Evolutionary conservation across 2,329 filamentous ascomycete species (phyloP), one percentile per base, ranked within the genome.

Genomic region (Diaporthe citri): DNA sequence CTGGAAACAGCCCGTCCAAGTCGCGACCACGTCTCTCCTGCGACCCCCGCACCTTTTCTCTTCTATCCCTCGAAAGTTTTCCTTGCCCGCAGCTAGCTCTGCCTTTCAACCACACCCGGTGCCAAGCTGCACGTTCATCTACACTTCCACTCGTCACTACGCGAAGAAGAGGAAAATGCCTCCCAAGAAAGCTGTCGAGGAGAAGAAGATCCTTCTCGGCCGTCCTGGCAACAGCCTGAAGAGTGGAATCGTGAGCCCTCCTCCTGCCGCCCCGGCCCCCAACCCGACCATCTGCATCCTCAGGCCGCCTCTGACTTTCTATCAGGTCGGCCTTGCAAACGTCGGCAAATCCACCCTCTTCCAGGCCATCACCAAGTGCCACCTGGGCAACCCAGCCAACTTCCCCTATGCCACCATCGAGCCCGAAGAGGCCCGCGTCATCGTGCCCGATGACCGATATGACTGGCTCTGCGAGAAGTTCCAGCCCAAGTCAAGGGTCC

Each of bases 351-450:
- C 97, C 79, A 99, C 97, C 46, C 92, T 99, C 82, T 99, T 99
- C 92, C 97, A 99, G 90, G 95, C 97, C 84, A 98, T 99, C 87
- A 99, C 97, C 84, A 98, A 98, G 90, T 98, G 94, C 86, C 92
- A 92, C 79, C 93, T 99, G 82, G 97, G 97, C 87, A 99, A 98
- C 89, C 97, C 97, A 81, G 97, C 97, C 88, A 99, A 99, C 88
- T 99, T 98, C 85, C 97, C 97, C 73, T 99, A 97, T 89, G 97
- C 97, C 83, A 99, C 97, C 82, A 99, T 99, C 86, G 96, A 99
- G 80, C 97, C 97, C 64, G 97, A 99, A 89, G 97, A 99, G 88
- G 95, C 97, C 78, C 95, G 96, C 81, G 97, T 99, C 86, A 92
- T 99, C 81, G 97, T 99, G 46, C 97, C 97, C 62, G 97, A 99